Evolutionary conservation across 2,329 filamentous ascomycete genomes (phyloP), one percentile per base, ranked within the genome.

Genomic region (Gaeumannomyces tritici): DNA sequence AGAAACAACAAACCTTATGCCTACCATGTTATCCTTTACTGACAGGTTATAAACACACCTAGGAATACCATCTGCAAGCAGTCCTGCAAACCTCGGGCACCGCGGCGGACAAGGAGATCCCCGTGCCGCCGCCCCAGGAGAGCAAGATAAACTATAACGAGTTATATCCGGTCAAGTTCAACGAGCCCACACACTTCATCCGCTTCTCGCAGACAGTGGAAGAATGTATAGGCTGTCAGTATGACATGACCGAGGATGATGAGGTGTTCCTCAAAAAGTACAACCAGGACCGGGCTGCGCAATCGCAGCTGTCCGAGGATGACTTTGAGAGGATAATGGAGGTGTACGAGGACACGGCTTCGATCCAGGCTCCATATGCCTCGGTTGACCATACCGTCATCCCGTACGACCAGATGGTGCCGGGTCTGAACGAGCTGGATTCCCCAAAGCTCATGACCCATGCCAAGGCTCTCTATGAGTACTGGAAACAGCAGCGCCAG

Each of bases 161-260:
- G 70, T 84, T 97, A 69, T 98, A 98, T 73, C 85, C 89, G 60
- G 86, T 84, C 67, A 79, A 81, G 63, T 97, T 93, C 76, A 84
- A 87, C 70, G 89, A 96, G 74, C 92, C 95, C 61, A 87, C 88
- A 65, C 95, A 93, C 65, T 98, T 98, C 76, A 96, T 99, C 73
- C 91, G 93, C 67, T 98, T 96, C 78, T 98, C 95, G 66, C 93
- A 96, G 68, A 99, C 95, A 3, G 93, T 99, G 65, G 95, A 99
- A 77, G 95, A 99, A 76, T 96, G 89, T 70, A 89, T 91, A 71
- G 90, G 90, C 70, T 90, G 89, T 73, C 85, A 88, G 69, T 99
- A 99, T 86, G 92, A 96, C 77, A 93, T 98, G 89, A 93, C 88
- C 31, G 87, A 89, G 67, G 91, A 96, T 71, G 95, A 99, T 77